Conservation (phyloP, 768 basidiomycete species). For the Daedaleopsis nitida region DNA sequence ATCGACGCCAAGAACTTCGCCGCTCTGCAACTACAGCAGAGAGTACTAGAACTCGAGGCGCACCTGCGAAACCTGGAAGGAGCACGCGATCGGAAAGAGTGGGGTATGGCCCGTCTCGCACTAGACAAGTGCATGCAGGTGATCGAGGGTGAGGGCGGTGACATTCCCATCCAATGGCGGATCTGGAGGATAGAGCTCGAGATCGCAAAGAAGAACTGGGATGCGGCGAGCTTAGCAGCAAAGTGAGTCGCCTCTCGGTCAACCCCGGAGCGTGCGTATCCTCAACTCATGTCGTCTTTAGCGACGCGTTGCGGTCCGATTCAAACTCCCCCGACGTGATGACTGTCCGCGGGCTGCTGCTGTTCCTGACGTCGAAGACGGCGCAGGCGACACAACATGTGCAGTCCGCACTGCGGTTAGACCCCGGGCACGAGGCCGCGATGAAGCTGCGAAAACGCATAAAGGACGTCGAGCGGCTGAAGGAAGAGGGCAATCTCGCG, state of each 20-base stretch:
- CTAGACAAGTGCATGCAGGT: constrained; percentile 75
- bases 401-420: constrained; percentile 69
- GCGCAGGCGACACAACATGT: constrained; percentile 73
- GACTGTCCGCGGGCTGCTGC: constrained; percentile 73
- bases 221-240: constrained; percentile 71
- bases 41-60: constrained; percentile 59
- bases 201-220: constrained; percentile 68
- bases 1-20: constrained; percentile 63
- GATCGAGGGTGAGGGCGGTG: constrained; percentile 75
- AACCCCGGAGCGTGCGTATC: not conserved
- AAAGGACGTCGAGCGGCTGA: constrained; percentile 80
- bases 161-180: constrained; percentile 80
- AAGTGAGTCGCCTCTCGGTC: constrained; percentile 51
- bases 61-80: constrained; percentile 66
- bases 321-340: constrained; percentile 80
- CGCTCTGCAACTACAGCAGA: constrained; percentile 61
- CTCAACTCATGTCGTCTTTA: constrained; percentile 30
- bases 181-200: constrained; percentile 80
- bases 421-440: constrained; percentile 75
- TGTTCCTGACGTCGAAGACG: constrained; percentile 73
- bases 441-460: constrained; percentile 72
- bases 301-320: constrained; percentile 74
- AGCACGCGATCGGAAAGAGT: constrained; percentile 62
- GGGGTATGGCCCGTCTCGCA: constrained; percentile 78
- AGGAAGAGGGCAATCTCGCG: constrained; percentile 80